phyloP scores from a whole-genome alignment of 2,329 filamentous ascomycete species.

The Fusarium floridanum region DNA sequence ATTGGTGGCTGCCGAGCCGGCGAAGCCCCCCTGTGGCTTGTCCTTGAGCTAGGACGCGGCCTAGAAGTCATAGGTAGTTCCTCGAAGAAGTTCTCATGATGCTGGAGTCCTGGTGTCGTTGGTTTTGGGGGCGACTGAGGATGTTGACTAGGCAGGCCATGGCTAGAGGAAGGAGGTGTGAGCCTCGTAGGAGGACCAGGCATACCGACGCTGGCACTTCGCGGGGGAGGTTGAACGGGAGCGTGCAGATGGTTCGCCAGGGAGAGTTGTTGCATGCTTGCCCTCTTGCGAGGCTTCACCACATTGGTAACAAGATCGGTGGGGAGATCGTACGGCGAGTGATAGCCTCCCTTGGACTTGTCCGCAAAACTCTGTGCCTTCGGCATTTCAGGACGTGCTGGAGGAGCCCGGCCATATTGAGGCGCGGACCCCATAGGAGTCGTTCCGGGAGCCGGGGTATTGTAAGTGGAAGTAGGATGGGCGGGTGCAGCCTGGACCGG shows the following conservation, averaged over 20 bases:
- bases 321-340: slow-evolving; percentile 94
- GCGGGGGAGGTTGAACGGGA: slow-evolving; percentile 59
- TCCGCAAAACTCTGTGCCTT: slow-evolving; percentile 88
- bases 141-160: slow-evolving; percentile 49
- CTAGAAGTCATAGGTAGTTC: slow-evolving; percentile 76
- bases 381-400: slow-evolving; percentile 58
- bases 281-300: slow-evolving; percentile 76
- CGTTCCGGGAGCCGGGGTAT: slow-evolving; percentile 38
- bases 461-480: slow-evolving; percentile 37
- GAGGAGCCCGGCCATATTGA: slow-evolving; percentile 55
- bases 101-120: slow-evolving; percentile 51
- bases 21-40: slow-evolving; percentile 60
- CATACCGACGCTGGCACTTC: slow-evolving; percentile 71
- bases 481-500: slow-evolving; percentile 9
- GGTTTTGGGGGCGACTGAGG: slow-evolving; percentile 51
- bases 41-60: slow-evolving; percentile 71
- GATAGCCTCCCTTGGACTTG: slow-evolving; percentile 91
- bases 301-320: slow-evolving; percentile 74
- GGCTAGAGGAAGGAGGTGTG: slow-evolving; percentile 53
- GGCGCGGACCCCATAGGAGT: slow-evolving; percentile 45
- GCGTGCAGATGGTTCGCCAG: slow-evolving; percentile 57
- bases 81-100: slow-evolving; percentile 78
- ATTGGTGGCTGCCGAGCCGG: slow-evolving; percentile 54
- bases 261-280: slow-evolving; percentile 68
- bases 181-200: slow-evolving; percentile 46